Evolutionary conservation across 2,329 filamentous ascomycete genomes (phyloP).

Genomic region (Ceratocystis variospora): DNA sequence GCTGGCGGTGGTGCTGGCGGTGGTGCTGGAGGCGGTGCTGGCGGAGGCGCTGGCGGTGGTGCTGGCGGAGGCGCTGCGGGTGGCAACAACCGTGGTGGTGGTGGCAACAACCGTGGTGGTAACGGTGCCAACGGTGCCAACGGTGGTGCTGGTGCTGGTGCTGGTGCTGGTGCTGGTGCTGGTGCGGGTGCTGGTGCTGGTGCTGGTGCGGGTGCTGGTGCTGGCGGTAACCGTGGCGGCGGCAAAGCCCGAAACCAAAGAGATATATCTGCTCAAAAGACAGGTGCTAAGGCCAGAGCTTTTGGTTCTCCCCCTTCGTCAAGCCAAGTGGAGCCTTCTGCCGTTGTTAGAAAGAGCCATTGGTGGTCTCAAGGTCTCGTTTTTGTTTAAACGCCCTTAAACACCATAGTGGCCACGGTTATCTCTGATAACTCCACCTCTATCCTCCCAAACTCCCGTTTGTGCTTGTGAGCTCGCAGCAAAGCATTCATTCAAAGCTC

Average conservation of each 20-base stretch:
- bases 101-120: not conserved
- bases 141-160: not conserved
- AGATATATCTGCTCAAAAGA: not conserved
- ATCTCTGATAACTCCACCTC: not conserved
- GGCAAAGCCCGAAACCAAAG: too few species aligned
- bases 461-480: not conserved
- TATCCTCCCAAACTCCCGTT: not conserved
- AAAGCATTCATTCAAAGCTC: not conserved
- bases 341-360: not conserved
- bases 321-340: not conserved
- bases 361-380: not conserved
- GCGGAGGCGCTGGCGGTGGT: constrained; percentile 12
- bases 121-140: constrained; percentile 3
- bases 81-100: constrained; percentile 6
- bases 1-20: not conserved
- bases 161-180: too few species aligned
- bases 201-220: too few species aligned
- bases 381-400: not conserved
- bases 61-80: constrained; percentile 12
- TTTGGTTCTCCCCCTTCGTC: not conserved
- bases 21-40: constrained; percentile 20
- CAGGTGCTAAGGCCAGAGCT: not conserved
- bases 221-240: too few species aligned
- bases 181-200: not conserved
- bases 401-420: not conserved